Percentiles rank a stretch among this genome's conserved stretches.
These are phyloP conservation scores for Ceratocystis alfenasii DNA, from an alignment of 2,329 filamentous ascomycete species.

Conservation along the genomic window DNA sequence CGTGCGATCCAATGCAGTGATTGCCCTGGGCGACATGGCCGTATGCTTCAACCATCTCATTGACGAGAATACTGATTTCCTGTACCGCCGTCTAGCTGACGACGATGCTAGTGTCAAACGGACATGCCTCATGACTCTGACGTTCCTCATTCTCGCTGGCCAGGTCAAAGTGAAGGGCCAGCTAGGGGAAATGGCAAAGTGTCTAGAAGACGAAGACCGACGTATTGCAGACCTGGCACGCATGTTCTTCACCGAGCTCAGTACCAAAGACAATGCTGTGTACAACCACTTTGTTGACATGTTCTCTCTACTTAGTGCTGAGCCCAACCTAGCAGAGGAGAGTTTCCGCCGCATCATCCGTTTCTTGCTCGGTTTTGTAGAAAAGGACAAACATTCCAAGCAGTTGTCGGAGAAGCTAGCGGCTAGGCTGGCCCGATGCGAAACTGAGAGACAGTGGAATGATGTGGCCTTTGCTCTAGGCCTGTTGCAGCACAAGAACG, in stretches of 20 bases:
- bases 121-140: conserved; percentile 95
- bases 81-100: conserved; percentile 88
- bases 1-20: conserved; percentile 89
- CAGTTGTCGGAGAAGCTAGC: conserved; percentile 89
- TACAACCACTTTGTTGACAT: conserved; percentile 99
- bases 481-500: conserved; percentile 82
- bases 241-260: conserved; percentile 98
- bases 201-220: conserved; percentile 90
- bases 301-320: conserved; percentile 84
- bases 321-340: conserved; percentile 69
- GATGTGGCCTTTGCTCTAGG: conserved; percentile 90
- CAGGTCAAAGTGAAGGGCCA: conserved; percentile 99
- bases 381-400: conserved; percentile 98
- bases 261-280: conserved; percentile 95
- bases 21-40: conserved; percentile 95
- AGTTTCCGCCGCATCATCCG: conserved; percentile 76
- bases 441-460: conserved; percentile 92
- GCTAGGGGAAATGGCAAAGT: conserved; percentile 97
- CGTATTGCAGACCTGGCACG: conserved; percentile 83
- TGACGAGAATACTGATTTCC: conserved; percentile 96
- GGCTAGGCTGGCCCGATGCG: conserved; percentile 70
- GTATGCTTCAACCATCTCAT: conserved; percentile 99
- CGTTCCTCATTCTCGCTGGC: conserved; percentile 89
- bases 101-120: conserved; percentile 81
- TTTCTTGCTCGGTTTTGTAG: conserved; percentile 89